phyloP scores from a whole-genome alignment of 371 early-diverging fungal genomes.

The Zychaea mexicana region DNA sequence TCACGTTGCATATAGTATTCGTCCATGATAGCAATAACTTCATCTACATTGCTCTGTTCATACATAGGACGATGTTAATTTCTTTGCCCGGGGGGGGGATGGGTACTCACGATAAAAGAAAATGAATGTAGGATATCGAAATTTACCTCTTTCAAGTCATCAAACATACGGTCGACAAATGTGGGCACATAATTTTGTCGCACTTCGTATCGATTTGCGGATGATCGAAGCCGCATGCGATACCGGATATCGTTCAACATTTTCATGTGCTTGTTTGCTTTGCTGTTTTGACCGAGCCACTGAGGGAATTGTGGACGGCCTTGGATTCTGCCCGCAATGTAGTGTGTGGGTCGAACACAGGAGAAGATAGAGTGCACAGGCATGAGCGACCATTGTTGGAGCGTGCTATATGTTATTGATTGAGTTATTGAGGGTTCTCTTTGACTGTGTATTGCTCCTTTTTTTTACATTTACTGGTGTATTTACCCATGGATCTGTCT shows the following conservation, averaged over 20 bases:
- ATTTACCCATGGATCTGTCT: slow-evolving; percentile 68
- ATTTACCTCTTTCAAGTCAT: slow-evolving; percentile 62
- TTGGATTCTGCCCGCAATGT: slow-evolving; percentile 64
- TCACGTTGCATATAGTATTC: slow-evolving; percentile 88
- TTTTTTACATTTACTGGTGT: background rate
- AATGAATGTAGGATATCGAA: background rate
- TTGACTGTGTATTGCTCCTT: too few species aligned
- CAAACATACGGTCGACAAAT: slow-evolving; percentile 64
- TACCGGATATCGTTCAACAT: slow-evolving; percentile 80
- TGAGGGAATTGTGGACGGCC: slow-evolving; percentile 50
- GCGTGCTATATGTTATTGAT: slow-evolving; percentile 12
- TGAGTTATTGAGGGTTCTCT: background rate
- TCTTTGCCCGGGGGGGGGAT: too few species aligned
- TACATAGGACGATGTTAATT: background rate
- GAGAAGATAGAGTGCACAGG: slow-evolving; percentile 92
- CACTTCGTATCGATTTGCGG: slow-evolving; percentile 84
- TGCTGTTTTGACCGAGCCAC: slow-evolving; percentile 96
- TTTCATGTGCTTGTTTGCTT: slow-evolving; percentile 72
- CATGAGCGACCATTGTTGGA: slow-evolving; percentile 92
- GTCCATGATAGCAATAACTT: slow-evolving; percentile 86
- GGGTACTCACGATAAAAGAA: background rate
- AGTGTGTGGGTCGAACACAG: slow-evolving; percentile 86
- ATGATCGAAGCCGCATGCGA: slow-evolving; percentile 81
- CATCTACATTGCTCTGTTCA: slow-evolving; percentile 62
- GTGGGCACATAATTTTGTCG: slow-evolving; percentile 84